phyloP scores from a whole-genome alignment of 164 flowering plant species.

The Santalum album region DNA sequence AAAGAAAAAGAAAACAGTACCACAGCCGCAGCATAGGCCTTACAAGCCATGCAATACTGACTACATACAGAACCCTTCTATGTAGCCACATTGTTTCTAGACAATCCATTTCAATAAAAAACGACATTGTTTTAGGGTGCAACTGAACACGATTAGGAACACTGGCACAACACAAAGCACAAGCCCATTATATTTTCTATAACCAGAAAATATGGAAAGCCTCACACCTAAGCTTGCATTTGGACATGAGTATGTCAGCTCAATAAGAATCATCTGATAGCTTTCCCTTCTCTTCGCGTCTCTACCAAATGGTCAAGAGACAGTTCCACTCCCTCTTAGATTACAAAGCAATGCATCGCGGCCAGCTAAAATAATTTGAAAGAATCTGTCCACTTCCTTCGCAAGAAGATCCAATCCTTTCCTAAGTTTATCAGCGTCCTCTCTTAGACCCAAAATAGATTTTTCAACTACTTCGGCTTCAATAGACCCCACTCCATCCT shows the following conservation, averaged over 20 bases:
- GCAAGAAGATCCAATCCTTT: conserved; percentile 56
- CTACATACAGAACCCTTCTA: too few species aligned
- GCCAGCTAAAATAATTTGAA: conserved; percentile 67
- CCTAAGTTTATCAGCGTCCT: conserved; percentile 31
- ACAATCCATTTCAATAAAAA: too few species aligned
- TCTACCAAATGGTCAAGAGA: conserved; percentile 15
- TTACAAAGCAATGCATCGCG: conserved; percentile 80
- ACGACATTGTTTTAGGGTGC: too few species aligned
- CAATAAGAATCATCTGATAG: conserved; percentile 12
- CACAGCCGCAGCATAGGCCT: too few species aligned
- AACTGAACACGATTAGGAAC: too few species aligned
- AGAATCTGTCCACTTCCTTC: conserved; percentile 68
- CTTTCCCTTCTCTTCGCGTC: conserved; percentile 16
- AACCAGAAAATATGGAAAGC: neutral
- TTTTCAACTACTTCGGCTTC: conserved; percentile 27
- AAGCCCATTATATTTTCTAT: too few species aligned
- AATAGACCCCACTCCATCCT: conserved; percentile 16
- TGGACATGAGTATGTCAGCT: neutral
- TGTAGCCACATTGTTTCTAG: too few species aligned
- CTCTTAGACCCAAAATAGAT: conserved; percentile 27
- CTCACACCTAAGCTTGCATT: conserved; percentile 7
- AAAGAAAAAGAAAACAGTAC: too few species aligned
- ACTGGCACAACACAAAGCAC: too few species aligned
- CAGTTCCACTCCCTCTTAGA: conserved; percentile 33
- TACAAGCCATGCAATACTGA: too few species aligned